These are phyloP conservation scores for Parafenestella ontariensis DNA, from an alignment of 2,329 filamentous ascomycete species.

Conservation along the genomic window DNA sequence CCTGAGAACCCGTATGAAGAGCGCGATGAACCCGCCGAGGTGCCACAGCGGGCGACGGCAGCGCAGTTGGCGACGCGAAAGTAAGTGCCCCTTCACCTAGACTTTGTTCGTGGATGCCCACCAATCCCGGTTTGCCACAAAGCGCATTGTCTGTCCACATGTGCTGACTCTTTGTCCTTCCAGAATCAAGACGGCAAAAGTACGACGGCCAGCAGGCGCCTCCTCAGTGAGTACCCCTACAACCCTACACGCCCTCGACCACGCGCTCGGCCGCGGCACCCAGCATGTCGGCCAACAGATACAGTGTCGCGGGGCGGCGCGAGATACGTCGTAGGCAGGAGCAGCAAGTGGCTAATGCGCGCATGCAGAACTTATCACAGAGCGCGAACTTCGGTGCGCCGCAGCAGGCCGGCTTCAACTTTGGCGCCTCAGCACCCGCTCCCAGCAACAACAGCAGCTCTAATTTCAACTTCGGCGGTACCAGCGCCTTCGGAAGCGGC, in stretches of 20 bases:
- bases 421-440: slow-evolving; percentile 30
- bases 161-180: slow-evolving; percentile 24
- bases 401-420: slow-evolving; percentile 28
- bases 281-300: slow-evolving; percentile 11
- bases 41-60: slow-evolving; percentile 60
- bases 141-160: slow-evolving; percentile 10
- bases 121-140: neutral
- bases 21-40: slow-evolving; percentile 50
- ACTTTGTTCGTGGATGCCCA: neutral
- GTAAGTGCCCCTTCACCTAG: slow-evolving; percentile 52
- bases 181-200: slow-evolving; percentile 37
- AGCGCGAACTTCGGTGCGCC: slow-evolving; percentile 29
- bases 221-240: slow-evolving; percentile 34
- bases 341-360: slow-evolving; percentile 26
- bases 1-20: slow-evolving; percentile 38
- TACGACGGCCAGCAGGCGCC: slow-evolving; percentile 29
- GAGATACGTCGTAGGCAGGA: slow-evolving; percentile 13
- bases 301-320: slow-evolving; percentile 12
- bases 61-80: slow-evolving; percentile 62
- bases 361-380: slow-evolving; percentile 27
- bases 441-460: slow-evolving; percentile 16
- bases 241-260: slow-evolving; percentile 4
- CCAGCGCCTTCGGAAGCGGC: slow-evolving; percentile 23
- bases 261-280: slow-evolving; percentile 3
- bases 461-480: slow-evolving; percentile 17